Evolutionary conservation across 1,139 yeast species (phyloP).

Genomic region (Yamadazyma buinensis): DNA sequence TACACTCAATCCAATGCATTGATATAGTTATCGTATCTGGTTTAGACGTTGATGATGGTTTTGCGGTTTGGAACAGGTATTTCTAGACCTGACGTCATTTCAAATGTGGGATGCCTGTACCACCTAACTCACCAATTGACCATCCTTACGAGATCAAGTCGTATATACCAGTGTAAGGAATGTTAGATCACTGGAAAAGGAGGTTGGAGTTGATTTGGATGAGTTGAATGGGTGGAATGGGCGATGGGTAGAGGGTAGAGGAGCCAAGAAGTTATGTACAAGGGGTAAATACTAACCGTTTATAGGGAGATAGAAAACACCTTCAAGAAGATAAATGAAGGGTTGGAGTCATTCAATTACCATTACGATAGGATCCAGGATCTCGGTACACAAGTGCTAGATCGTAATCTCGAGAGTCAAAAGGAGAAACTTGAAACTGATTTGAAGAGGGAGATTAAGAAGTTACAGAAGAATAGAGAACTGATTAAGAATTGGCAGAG

Average conservation of each 20-base stretch:
- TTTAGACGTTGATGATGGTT: too few species aligned
- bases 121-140: too few species aligned
- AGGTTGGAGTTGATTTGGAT: too few species aligned
- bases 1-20: too few species aligned
- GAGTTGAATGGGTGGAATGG: too few species aligned
- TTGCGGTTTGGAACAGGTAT: too few species aligned
- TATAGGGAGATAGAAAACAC: slow-evolving; percentile 86
- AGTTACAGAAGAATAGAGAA: slow-evolving; percentile 89
- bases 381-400: slow-evolving; percentile 36
- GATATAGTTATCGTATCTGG: too few species aligned
- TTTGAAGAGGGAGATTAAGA: slow-evolving; percentile 92
- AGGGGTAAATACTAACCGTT: slow-evolving; percentile 16
- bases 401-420: slow-evolving; percentile 82
- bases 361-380: slow-evolving; percentile 45
- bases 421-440: slow-evolving; percentile 93
- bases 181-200: too few species aligned
- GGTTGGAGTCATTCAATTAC: slow-evolving; percentile 71
- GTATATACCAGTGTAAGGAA: too few species aligned
- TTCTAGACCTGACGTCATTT: too few species aligned
- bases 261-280: neutral
- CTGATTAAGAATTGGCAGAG: slow-evolving; percentile 89
- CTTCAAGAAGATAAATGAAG: slow-evolving; percentile 91
- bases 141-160: too few species aligned
- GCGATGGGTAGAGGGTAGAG: neutral
- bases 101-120: too few species aligned